Evolutionary conservation across 164 flowering plant genomes (phyloP).

Genomic region (Liriodendron chinense): DNA sequence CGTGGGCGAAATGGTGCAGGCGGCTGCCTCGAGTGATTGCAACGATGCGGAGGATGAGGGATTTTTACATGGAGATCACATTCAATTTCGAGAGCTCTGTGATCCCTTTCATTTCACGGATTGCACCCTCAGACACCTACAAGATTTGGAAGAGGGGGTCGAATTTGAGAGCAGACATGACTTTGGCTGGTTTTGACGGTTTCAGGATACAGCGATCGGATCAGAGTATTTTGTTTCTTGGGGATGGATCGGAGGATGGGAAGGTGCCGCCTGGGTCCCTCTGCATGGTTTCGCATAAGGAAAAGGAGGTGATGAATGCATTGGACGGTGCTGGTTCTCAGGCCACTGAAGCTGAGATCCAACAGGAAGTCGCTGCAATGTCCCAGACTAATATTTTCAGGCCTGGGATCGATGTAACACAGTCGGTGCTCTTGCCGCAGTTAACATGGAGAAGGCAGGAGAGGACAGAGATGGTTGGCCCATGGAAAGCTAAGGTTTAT

Average conservation of each 20-base stretch:
- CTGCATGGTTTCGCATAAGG: constrained; percentile 76
- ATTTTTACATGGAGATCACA: constrained; percentile 88
- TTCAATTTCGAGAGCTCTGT: constrained; percentile 94
- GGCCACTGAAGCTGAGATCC: constrained; percentile 70
- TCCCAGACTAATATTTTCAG: constrained; percentile 82
- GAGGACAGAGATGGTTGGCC: constrained; percentile 69
- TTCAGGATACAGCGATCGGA: constrained; percentile 81
- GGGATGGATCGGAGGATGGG: constrained; percentile 91
- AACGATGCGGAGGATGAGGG: constrained; percentile 77
- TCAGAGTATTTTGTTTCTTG: constrained; percentile 81
- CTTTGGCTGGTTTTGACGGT: constrained; percentile 91
- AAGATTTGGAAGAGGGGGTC: constrained; percentile 90
- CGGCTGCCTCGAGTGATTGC: constrained; percentile 74
- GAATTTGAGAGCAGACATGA: constrained; percentile 88
- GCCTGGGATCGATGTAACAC: constrained; percentile 93
- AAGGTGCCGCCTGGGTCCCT: constrained; percentile 69
- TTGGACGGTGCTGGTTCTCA: constrained; percentile 83
- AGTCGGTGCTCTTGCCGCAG: constrained; percentile 82
- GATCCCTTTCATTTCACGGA: constrained; percentile 77
- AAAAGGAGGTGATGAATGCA: constrained; percentile 83
- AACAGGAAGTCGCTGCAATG: constrained; percentile 78
- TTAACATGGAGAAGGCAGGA: constrained; percentile 86
- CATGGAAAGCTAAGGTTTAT: constrained; percentile 87
- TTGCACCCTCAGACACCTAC: constrained; percentile 91
- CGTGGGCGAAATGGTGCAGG: constrained; percentile 94